Percentiles rank a stretch among this genome's conserved stretches.
phyloP scores from a whole-genome alignment of 2,329 filamentous ascomycete species.

The Tolypocladium tundrense region DNA sequence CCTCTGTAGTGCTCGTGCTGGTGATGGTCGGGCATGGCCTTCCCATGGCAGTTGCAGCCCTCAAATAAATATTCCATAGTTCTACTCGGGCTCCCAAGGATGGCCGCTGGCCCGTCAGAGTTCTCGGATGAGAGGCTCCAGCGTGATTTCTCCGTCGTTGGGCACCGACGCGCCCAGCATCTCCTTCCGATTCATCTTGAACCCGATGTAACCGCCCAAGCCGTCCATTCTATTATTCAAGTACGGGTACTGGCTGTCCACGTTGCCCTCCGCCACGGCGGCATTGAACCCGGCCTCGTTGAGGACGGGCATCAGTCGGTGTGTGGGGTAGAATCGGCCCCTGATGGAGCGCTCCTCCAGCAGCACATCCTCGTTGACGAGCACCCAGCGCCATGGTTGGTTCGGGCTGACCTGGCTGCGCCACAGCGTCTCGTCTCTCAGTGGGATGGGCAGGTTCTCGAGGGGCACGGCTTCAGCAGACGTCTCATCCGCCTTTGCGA shows the following conservation, averaged over 20 bases:
- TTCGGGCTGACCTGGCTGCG: conserved; percentile 22
- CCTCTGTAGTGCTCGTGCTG: not conserved
- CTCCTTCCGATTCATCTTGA: conserved; percentile 28
- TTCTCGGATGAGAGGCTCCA: conserved; percentile 27
- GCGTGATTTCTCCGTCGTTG: conserved; percentile 19
- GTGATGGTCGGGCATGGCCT: not conserved
- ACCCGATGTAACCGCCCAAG: conserved; percentile 28
- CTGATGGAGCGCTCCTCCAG: conserved; percentile 37
- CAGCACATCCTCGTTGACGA: conserved; percentile 34
- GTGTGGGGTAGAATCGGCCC: conserved; percentile 50
- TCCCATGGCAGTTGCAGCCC: not conserved
- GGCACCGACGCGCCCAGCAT: conserved; percentile 33
- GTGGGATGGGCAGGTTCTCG: conserved; percentile 29
- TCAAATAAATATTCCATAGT: not conserved
- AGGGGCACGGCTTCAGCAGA: conserved; percentile 18
- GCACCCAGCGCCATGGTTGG: conserved; percentile 25
- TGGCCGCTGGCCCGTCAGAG: conserved; percentile 8
- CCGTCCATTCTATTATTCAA: conserved; percentile 45
- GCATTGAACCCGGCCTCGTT: conserved; percentile 27
- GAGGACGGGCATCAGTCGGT: conserved; percentile 40
- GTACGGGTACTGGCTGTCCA: conserved; percentile 34
- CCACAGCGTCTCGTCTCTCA: conserved; percentile 29
- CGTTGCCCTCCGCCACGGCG: conserved; percentile 24
- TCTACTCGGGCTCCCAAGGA: not conserved
- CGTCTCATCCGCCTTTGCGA: conserved; percentile 16